Base-by-base conservation (phyloP, 139 green algal genomes). In the Zygnema circumcarinatum region DNA sequence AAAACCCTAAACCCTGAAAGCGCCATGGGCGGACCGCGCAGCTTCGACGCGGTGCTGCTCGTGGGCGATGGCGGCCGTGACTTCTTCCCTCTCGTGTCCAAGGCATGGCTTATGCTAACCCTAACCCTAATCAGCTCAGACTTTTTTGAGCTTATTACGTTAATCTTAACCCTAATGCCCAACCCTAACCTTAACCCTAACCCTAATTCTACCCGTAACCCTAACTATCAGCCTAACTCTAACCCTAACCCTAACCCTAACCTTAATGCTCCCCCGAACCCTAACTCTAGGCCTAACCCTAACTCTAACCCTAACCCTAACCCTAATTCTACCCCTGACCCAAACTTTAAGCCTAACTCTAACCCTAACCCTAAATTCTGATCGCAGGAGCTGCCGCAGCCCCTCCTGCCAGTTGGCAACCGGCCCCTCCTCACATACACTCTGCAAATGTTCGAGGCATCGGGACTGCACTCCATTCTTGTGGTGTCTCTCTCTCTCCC, bases 371-470 rank as follows among this genome's bases (percentile, higher is more conserved):
- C 32, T 67, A 20, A 20, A 11, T 69, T 36, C 31, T 2, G 47
- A 3, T 83, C 72, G 36, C 78, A 85, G 78, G 41, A 72, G 38
- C 2, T 72, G 2, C 81, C 81, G 29, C 56, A 54, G 40, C 74
- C 84, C 25, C 84, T 89, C 25, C 84, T 89, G 25, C 84, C 84
- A 1, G 84, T 89, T 0, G 84, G 74, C 74, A 89, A 89, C 74
- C n/a, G 35, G 41, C 40, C 84, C 2, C 21, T 89, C 20, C 73
- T 89, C n/a, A 35, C 1, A 22, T 89, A 89, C 72, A 40, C 38
- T 7, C 73, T 89, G 16, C 33, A 76, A 31, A 74, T 76, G 47
- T 76, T 89, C 33, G 83, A 88, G 72, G 25, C 25, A n/a, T 38
- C 67, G 3, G 68, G 68, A n/a, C 32, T 87, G 3, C 40, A 32